phyloP scores from a whole-genome alignment of 2,329 filamentous ascomycete species.

The Alternaria panax region DNA sequence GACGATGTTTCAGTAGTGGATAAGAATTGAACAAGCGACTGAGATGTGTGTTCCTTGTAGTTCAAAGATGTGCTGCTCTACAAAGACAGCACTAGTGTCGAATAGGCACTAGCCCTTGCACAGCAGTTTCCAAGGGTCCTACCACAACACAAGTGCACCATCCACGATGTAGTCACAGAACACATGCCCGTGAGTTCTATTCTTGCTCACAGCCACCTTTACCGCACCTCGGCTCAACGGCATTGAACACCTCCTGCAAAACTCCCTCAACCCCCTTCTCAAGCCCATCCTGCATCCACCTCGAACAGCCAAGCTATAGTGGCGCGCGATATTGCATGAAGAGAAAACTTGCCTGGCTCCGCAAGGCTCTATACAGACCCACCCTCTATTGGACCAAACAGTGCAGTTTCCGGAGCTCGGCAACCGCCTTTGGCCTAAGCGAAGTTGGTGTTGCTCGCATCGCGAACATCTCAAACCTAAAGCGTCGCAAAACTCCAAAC shows the following conservation, averaged over 20 bases:
- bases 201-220: neutral
- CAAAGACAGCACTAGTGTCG: neutral
- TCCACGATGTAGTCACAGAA: neutral
- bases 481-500: conserved; percentile 14
- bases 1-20: conserved; percentile 5
- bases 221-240: neutral
- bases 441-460: neutral
- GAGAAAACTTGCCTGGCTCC: conserved; percentile 3
- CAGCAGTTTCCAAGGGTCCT: neutral
- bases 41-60: neutral
- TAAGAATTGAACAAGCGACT: neutral
- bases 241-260: conserved; percentile 10
- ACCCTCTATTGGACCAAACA: conserved; percentile 4
- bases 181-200: neutral
- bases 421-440: conserved; percentile 5
- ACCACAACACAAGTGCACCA: neutral
- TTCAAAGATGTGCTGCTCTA: neutral
- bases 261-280: neutral
- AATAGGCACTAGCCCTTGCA: neutral
- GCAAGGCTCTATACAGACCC: neutral
- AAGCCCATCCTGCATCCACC: neutral
- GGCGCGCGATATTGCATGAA: conserved; percentile 9
- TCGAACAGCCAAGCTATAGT: conserved; percentile 9
- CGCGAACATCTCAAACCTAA: conserved; percentile 16
- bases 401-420: conserved; percentile 3